These are phyloP conservation scores for Theobroma cacao DNA, from an alignment of 345 rosid genomes.

Conservation along the genomic window DNA sequence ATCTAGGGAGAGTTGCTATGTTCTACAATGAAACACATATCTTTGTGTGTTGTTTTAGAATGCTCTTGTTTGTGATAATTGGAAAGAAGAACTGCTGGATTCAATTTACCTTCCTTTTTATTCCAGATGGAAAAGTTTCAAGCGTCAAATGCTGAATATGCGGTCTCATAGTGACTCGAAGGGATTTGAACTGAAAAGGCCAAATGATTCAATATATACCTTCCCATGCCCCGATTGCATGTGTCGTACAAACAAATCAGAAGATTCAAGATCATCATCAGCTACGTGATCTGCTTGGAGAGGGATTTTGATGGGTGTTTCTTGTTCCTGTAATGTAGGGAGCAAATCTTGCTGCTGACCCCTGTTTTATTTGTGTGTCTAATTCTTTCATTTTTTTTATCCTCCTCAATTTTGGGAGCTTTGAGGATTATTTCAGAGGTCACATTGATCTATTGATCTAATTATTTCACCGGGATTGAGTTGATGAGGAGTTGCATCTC, in stretches of 20 bases:
- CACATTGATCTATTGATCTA: slow-evolving; percentile 20
- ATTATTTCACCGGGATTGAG: slow-evolving; percentile 24
- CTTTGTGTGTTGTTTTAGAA: not conserved
- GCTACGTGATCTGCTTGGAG: slow-evolving; percentile 31
- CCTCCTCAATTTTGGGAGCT: slow-evolving; percentile 30
- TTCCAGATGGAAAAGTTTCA: slow-evolving; percentile 90
- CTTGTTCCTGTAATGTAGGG: slow-evolving; percentile 24
- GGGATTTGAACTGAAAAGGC: slow-evolving; percentile 88
- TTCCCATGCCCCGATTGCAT: slow-evolving; percentile 99
- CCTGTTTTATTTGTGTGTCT: slow-evolving; percentile 27
- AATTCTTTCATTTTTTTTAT: slow-evolving; percentile 50
- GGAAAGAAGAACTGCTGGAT: not conserved
- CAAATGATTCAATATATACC: slow-evolving; percentile 78
- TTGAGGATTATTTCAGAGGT: slow-evolving; percentile 31
- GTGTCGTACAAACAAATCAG: slow-evolving; percentile 72
- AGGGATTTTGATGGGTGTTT: slow-evolving; percentile 12
- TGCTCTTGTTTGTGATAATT: not conserved
- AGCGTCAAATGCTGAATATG: slow-evolving; percentile 86
- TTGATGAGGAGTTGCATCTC: slow-evolving; percentile 27
- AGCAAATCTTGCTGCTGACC: slow-evolving; percentile 31
- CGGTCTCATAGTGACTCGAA: slow-evolving; percentile 90
- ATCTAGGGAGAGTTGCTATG: not conserved
- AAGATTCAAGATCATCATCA: slow-evolving; percentile 41
- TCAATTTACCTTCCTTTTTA: not conserved
- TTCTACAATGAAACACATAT: not conserved